Evolutionary conservation across 768 basidiomycete species (phyloP).

Genomic region (Piloderma croceum): DNA sequence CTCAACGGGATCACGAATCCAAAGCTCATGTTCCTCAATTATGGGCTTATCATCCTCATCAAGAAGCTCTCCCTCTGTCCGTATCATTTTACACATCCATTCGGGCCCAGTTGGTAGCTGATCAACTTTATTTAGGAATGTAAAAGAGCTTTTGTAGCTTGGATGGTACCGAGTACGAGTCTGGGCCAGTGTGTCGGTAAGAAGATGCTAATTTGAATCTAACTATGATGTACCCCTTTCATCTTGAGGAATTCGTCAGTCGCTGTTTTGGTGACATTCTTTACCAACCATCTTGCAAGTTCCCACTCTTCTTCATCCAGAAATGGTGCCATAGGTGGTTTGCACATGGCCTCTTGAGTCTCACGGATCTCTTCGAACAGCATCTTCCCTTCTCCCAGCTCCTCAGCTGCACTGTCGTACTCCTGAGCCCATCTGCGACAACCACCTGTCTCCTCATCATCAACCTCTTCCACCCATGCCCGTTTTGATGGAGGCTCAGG

Average conservation of each 20-base stretch:
- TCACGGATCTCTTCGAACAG: conserved; percentile 6
- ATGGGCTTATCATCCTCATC: conserved; percentile 7
- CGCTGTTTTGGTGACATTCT: conserved; percentile 8
- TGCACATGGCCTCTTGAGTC: not conserved
- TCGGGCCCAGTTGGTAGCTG: conserved; percentile 8
- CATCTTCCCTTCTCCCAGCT: not conserved
- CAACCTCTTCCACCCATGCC: conserved; percentile 7
- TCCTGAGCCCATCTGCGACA: not conserved
- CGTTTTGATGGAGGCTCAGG: not conserved
- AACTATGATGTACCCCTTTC: not conserved
- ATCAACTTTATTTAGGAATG: conserved; percentile 14
- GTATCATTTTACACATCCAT: conserved; percentile 13
- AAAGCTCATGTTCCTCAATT: conserved; percentile 19
- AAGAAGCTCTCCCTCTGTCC: conserved; percentile 3
- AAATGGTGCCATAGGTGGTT: conserved; percentile 5
- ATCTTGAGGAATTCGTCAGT: conserved; percentile 9
- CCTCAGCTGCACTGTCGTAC: not conserved
- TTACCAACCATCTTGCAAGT: conserved; percentile 8
- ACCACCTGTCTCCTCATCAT: conserved; percentile 7
- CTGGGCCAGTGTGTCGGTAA: not conserved
- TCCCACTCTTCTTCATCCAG: conserved; percentile 8
- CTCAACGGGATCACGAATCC: conserved; percentile 26
- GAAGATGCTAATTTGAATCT: not conserved
- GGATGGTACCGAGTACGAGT: not conserved
- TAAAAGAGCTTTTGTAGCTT: not conserved